Base-by-base conservation (phyloP, 805 yeast genomes). In the Metschnikowia drakensbergensis region DNA sequence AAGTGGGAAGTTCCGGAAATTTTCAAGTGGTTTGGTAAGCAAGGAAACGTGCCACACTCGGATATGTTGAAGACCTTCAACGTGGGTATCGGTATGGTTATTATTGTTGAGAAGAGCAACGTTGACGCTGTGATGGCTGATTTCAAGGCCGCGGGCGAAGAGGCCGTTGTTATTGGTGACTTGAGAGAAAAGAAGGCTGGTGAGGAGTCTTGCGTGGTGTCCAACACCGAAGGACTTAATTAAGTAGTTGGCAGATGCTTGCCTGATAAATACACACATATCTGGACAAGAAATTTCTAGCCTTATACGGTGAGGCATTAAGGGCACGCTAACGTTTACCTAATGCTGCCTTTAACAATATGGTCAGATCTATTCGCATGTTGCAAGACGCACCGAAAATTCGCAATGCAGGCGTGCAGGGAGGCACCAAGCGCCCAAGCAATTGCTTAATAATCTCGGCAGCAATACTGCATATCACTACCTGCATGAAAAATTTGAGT, bases 1-100 rank as follows among this genome's bases (percentile, higher is more conserved):
- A 71, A 80, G 7, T 92, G 98, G 96, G 80, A 81, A 54, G 83
- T 94, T 31, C 96, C 96, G 34, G 84, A 77, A 32, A 89, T 94
- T 34, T 94, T 94, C 81, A 84, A 83, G 69, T 94, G 97, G 97
- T 83, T 94, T 47, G 97, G 96, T 40, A 78, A 77, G 61, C 83
- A 89, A 43, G 99, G 99, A 54, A 84, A 84, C 62, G 96, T 95
- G 34, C 98, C 99, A 43, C 71, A 78, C 44, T 72, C 72, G 23
- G 99, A 95, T 68, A 81, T 89, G 53, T 72, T 88, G 59, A 92
- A 89, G 76, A 95, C 99, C 8, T 81, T 94, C 66, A 94, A 94
- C 69, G 77, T 92, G 77, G 99, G 99, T 72, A 79, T 94, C 60
- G 99, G 99, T 61, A 92, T 92, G 98, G 90, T 89, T 36, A 80